Conservation (phyloP, 2,329 filamentous ascomycete genomes). For the Aspergillus ustus region DNA sequence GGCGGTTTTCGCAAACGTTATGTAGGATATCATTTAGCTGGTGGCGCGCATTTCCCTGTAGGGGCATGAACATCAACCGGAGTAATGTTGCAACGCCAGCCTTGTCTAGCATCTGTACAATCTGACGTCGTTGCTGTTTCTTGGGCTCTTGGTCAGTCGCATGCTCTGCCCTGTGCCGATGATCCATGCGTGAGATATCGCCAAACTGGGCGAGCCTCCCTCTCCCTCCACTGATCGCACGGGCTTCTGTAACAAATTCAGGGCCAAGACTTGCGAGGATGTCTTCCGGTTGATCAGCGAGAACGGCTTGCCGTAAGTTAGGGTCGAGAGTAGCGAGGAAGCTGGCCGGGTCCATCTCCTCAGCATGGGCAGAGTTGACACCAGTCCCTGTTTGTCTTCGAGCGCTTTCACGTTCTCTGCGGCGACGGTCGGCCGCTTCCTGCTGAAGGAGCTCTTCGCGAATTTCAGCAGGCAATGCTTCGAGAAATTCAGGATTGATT, state of each 20-base stretch:
- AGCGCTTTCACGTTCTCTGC: slow-evolving; percentile 81
- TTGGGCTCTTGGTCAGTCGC: slow-evolving; percentile 54
- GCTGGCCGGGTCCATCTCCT: slow-evolving; percentile 90
- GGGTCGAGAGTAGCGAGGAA: slow-evolving; percentile 91
- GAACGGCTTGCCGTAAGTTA: slow-evolving; percentile 78
- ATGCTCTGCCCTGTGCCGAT: slow-evolving; percentile 41
- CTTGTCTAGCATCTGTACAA: slow-evolving; percentile 97
- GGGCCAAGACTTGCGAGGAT: slow-evolving; percentile 82
- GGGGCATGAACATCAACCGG: slow-evolving; percentile 96
- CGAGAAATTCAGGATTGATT: slow-evolving; percentile 90
- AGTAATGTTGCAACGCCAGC: slow-evolving; percentile 92
- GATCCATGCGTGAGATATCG: slow-evolving; percentile 46
- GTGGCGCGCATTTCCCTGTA: slow-evolving; percentile 82
- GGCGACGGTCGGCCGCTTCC: slow-evolving; percentile 85
- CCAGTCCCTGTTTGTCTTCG: slow-evolving; percentile 66
- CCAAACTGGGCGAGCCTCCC: slow-evolving; percentile 60
- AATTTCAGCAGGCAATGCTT: slow-evolving; percentile 88
- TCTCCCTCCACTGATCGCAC: slow-evolving; percentile 66
- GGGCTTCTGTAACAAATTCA: slow-evolving; percentile 84
- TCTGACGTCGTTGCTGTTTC: slow-evolving; percentile 76
- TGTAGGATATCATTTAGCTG: slow-evolving; percentile 86
- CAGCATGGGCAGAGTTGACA: slow-evolving; percentile 58
- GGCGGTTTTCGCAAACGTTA: slow-evolving; percentile 94
- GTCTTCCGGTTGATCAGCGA: slow-evolving; percentile 90
- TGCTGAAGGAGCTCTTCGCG: slow-evolving; percentile 89